These are phyloP conservation scores for Paratrypanosoma confusum DNA, from an alignment of 208 protist genomes.

Conservation along the genomic window DNA sequence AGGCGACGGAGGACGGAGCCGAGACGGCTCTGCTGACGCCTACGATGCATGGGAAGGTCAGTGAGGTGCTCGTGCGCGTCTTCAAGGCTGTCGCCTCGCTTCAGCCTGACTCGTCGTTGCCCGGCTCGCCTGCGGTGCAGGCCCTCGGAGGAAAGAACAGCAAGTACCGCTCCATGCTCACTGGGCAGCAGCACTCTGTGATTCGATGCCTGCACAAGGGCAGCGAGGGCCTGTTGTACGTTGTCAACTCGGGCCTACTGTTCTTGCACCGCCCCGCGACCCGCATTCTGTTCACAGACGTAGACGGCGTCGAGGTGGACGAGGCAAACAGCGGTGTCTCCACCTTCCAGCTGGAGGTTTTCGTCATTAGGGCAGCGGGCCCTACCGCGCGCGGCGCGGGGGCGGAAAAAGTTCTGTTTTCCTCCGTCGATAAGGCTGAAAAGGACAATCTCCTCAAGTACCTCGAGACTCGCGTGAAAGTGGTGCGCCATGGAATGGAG, in stretches of 20 bases:
- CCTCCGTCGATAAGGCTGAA: constrained; percentile 52
- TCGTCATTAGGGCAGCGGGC: constrained; percentile 6
- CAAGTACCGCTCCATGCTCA: constrained; percentile 58
- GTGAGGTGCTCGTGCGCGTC: constrained; percentile 67
- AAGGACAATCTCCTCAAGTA: constrained; percentile 46
- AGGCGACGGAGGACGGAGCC: constrained; percentile 9
- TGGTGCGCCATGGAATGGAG: constrained; percentile 26
- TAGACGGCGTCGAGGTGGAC: constrained; percentile 51
- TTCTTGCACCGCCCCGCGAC: constrained; percentile 76
- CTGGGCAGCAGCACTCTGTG: constrained; percentile 28
- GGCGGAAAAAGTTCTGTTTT: constrained; percentile 57
- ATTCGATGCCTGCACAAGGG: constrained; percentile 65
- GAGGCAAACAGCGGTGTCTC: constrained; percentile 47
- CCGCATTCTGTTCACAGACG: constrained; percentile 31
- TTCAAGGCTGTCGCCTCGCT: constrained; percentile 70
- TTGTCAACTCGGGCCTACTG: constrained; percentile 60
- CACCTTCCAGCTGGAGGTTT: constrained; percentile 70
- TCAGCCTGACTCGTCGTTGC: too few species aligned
- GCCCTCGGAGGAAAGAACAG: constrained; percentile 71
- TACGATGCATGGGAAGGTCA: constrained; percentile 65
- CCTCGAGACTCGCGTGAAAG: constrained; percentile 38
- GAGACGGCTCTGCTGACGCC: constrained; percentile 37
- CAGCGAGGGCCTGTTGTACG: constrained; percentile 62
- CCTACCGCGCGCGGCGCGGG: constrained; percentile 1
- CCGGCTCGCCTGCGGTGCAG: too few species aligned